Percentiles rank a stretch among this genome's conserved stretches.
These are phyloP conservation scores for Aspergillus japonicus DNA, from an alignment of 2,329 filamentous ascomycete species.

Conservation along the genomic window DNA sequence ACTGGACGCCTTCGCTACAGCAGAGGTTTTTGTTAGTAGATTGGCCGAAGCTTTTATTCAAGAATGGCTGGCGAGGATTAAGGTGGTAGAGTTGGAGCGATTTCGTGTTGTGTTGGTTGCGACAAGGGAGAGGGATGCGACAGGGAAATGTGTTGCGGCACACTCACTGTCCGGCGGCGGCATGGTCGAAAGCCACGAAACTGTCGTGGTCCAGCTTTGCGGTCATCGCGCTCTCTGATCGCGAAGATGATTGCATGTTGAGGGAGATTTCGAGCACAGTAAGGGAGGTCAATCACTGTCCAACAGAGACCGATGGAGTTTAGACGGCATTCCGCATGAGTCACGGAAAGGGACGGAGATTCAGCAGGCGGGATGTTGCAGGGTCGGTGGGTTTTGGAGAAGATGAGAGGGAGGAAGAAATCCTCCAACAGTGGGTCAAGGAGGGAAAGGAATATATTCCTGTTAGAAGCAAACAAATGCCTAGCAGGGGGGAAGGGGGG, in stretches of 20 bases:
- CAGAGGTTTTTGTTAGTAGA: neutral
- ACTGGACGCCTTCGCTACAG: constrained; percentile 81
- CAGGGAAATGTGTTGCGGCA: neutral
- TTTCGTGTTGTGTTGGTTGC: neutral
- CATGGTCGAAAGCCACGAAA: constrained; percentile 47
- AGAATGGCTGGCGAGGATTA: neutral
- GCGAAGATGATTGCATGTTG: constrained; percentile 35
- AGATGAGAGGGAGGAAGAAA: neutral
- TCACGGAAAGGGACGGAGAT: constrained; percentile 9
- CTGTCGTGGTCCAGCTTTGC: constrained; percentile 39
- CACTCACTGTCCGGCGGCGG: constrained; percentile 52
- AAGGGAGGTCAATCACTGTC: constrained; percentile 5
- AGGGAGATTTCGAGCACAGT: neutral
- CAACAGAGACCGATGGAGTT: constrained; percentile 3
- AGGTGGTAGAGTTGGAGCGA: neutral
- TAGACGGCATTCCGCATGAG: constrained; percentile 19
- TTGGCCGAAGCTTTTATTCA: neutral
- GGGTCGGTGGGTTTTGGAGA: neutral
- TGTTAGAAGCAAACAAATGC: constrained; percentile 3
- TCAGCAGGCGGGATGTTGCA: neutral
- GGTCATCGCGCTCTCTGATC: constrained; percentile 33
- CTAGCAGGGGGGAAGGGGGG: neutral
- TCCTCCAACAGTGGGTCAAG: neutral
- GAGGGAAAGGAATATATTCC: neutral
- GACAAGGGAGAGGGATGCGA: neutral